Evolutionary conservation across 1,284 basidiomycete genomes (phyloP).

Genomic region (Porodaedalea pini): DNA sequence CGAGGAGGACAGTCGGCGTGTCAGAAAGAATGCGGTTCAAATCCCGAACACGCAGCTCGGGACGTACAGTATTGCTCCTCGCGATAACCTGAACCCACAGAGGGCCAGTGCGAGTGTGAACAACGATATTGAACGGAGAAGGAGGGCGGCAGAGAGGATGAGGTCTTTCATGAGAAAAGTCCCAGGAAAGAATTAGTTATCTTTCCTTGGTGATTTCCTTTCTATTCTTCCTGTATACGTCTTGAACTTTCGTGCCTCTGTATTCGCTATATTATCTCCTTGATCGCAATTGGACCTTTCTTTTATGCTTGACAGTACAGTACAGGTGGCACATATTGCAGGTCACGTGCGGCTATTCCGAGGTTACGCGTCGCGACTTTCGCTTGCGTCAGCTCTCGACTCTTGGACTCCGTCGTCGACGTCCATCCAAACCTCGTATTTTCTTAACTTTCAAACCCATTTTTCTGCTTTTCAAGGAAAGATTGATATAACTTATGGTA

Average conservation of each 20-base stretch:
- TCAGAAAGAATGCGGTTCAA: constrained; percentile 72
- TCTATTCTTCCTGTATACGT: neutral
- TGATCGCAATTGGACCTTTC: constrained; percentile 21
- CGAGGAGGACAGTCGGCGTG: constrained; percentile 62
- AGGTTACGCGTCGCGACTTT: constrained; percentile 13
- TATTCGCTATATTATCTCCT: too few relatives aligned
- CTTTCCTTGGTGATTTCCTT: neutral
- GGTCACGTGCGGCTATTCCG: neutral
- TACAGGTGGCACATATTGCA: neutral
- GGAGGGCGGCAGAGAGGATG: constrained; percentile 67
- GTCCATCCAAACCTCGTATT: neutral
- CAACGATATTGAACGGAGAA: constrained; percentile 65
- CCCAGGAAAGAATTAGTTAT: constrained; percentile 13
- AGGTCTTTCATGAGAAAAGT: constrained; percentile 53
- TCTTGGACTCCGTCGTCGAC: constrained; percentile 1
- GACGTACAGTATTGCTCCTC: constrained; percentile 73
- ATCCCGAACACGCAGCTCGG: constrained; percentile 70
- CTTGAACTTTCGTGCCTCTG: neutral
- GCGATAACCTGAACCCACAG: constrained; percentile 44
- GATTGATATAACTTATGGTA: constrained; percentile 1
- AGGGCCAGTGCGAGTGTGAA: constrained; percentile 56
- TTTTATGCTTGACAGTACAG: neutral
- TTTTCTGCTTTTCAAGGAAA: too few relatives aligned
- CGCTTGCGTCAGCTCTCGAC: constrained; percentile 19
- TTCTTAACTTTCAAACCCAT: too few relatives aligned